Base-by-base conservation (phyloP, 1,139 yeast species). In the Arxiozyma heterogenica region DNA sequence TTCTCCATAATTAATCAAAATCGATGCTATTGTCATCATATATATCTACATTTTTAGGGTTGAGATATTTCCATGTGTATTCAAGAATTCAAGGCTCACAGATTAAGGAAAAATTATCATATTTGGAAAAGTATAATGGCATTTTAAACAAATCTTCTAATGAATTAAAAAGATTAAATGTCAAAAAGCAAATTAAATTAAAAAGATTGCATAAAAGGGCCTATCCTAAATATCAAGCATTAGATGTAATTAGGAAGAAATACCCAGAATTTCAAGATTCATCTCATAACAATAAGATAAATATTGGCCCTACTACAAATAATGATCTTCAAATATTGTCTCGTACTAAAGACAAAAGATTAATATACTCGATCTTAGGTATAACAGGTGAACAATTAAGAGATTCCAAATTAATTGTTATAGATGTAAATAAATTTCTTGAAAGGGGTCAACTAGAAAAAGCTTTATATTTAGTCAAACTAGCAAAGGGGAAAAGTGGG, bases 291-390 rank as follows among this genome's bases (percentile, higher is more conserved):
- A 30, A 22, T 9, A 51, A 27, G 12, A 12, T 62, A 5, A 57
- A 63, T 4, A 52, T 73, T 6, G 76, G 76, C 0, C 75, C 75
- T 0, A 59, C 65, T 1, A 66, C 69, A 45, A 59, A 65, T 30
- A 62, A 66, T 3, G 74, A 71, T 59, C 48, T 70, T 18, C 56
- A 61, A 21, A 65, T 71, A 38, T 66, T 75, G 52, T 58, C 61
- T 4, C 44, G 54, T 21, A 62, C 65, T 6, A 63, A 56, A 8
- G 81, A 82, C 60, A 69, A 72, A 51, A 68, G 78, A 51, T 66
- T 84, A 50, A 61, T 80, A 49, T 75, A 77, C 58, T 71, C 77
- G 1, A 70, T 83, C 9, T 65, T 85, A 30, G 90, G 91, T 3
- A 75, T 82, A 1, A 78, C 79, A 49, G 80, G 77, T 3, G 73